phyloP scores from a whole-genome alignment of 78 protist genomes.

The Dictyostelium purpureum region DNA sequence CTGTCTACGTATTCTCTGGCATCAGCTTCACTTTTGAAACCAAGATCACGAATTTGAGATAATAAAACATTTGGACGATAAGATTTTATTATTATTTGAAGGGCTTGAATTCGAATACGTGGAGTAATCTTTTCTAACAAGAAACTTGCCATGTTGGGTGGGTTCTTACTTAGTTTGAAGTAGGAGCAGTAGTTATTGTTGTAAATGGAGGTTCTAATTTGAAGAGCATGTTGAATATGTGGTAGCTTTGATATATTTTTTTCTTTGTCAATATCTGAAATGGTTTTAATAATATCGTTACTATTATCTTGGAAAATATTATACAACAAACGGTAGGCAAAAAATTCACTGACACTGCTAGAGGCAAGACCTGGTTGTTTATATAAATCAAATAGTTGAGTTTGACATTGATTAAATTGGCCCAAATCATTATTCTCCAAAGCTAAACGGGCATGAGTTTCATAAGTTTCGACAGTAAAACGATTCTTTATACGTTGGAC shows the following conservation, averaged over 20 bases:
- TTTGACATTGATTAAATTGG: constrained; percentile 92
- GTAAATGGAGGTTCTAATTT: constrained; percentile 43
- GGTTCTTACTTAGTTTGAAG: constrained; percentile 29
- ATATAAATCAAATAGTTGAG: constrained; percentile 83
- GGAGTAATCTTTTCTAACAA: constrained; percentile 57
- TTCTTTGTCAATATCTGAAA: constrained; percentile 46
- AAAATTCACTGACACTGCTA: constrained; percentile 56
- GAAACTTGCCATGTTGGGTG: constrained; percentile 59
- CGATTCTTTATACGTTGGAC: constrained; percentile 80
- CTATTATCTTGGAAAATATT: constrained; percentile 45
- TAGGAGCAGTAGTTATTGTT: constrained; percentile 32
- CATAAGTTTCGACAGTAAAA: constrained; percentile 90
- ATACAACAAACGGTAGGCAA: constrained; percentile 81
- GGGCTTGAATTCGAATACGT: constrained; percentile 56
- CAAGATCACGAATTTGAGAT: constrained; percentile 17
- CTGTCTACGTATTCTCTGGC: constrained; percentile 38
- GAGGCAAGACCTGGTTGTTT: background rate
- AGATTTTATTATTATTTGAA: constrained; percentile 35
- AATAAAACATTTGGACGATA: constrained; percentile 46
- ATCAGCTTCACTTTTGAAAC: constrained; percentile 50
- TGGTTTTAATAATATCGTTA: constrained; percentile 51
- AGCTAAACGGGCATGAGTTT: constrained; percentile 87
- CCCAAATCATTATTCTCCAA: constrained; percentile 83
- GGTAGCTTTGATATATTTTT: background rate
- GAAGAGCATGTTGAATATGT: constrained; percentile 56